Evolutionary conservation across 108 stramenopile genomes (phyloP).

Genomic region (Cyclotella atomus): DNA sequence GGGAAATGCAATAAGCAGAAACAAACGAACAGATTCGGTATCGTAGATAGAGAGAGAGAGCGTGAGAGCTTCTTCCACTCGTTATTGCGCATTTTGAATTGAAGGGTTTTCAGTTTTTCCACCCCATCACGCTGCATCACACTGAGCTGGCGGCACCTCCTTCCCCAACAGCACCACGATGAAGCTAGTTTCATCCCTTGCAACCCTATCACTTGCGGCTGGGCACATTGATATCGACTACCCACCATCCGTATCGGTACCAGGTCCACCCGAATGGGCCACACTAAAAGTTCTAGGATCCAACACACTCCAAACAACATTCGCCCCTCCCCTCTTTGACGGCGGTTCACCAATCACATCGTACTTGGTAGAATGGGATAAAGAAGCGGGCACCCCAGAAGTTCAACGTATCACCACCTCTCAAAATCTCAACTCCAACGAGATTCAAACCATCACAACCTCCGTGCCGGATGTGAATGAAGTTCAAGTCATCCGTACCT

Average conservation of each 20-base stretch:
- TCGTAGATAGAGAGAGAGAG: too few relatives aligned
- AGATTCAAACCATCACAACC: conserved; percentile 77
- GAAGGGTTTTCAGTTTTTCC: too few relatives aligned
- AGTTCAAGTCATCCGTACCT: conserved; percentile 64
- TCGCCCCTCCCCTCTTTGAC: conserved; percentile 47
- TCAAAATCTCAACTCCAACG: conserved; percentile 79
- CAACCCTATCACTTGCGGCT: conserved; percentile 11
- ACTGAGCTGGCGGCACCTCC: too few relatives aligned
- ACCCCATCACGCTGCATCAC: too few relatives aligned
- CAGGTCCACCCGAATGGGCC: conserved; percentile 49
- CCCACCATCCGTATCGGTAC: conserved; percentile 28
- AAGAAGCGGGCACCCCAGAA: conserved; percentile 72
- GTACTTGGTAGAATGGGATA: conserved; percentile 83
- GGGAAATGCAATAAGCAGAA: too few relatives aligned
- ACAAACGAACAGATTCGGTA: too few relatives aligned
- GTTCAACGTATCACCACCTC: conserved; percentile 74
- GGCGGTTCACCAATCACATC: conserved; percentile 41
- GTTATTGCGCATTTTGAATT: too few relatives aligned
- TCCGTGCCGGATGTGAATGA: conserved; percentile 63
- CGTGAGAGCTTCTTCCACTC: too few relatives aligned
- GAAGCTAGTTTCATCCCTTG: conserved; percentile 11
- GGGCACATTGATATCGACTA: conserved; percentile 14
- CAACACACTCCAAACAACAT: conserved; percentile 39
- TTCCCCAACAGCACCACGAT: too few relatives aligned
- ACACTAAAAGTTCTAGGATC: conserved; percentile 42